phyloP scores from a whole-genome alignment of 2,329 filamentous ascomycete species.

The Sclerotinia subarctica region DNA sequence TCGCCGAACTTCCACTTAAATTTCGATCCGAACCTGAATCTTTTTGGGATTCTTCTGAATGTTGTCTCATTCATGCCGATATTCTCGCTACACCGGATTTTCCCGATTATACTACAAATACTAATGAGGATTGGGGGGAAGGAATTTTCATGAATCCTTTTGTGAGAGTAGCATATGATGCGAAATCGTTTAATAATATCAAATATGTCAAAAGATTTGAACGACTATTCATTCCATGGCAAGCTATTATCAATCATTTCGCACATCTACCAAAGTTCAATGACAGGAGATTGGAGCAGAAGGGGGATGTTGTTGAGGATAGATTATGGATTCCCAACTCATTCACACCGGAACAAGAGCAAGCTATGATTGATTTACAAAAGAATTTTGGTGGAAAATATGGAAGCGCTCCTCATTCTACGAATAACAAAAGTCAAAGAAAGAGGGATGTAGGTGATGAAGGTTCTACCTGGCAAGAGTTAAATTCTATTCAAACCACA shows the following conservation, averaged over 20 bases:
- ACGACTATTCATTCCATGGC: constrained; percentile 57
- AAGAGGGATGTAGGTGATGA: constrained; percentile 23
- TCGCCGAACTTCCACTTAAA: constrained; percentile 25
- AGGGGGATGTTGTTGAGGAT: constrained; percentile 53
- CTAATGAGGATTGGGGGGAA: constrained; percentile 40
- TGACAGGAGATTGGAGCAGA: constrained; percentile 55
- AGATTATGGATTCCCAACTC: constrained; percentile 46
- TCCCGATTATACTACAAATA: constrained; percentile 1
- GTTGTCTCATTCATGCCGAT: constrained; percentile 56
- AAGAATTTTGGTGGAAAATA: constrained; percentile 24
- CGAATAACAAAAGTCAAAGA: constrained; percentile 22
- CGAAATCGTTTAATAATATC: constrained; percentile 55
- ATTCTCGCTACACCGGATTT: constrained; percentile 38
- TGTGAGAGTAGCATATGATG: constrained; percentile 67
- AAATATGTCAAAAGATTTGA: constrained; percentile 62
- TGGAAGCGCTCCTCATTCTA: constrained; percentile 8
- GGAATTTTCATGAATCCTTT: constrained; percentile 74
- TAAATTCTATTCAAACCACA: not conserved
- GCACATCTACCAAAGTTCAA: constrained; percentile 58
- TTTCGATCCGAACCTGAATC: constrained; percentile 58
- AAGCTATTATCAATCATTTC: constrained; percentile 55
- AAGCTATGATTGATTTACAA: constrained; percentile 25
- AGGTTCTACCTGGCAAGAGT: constrained; percentile 9
- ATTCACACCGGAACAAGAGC: constrained; percentile 35
- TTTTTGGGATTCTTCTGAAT: constrained; percentile 63